These are phyloP conservation scores for Aspergillus versicolor DNA, from an alignment of 2,329 filamentous ascomycete genomes.

Conservation along the genomic window DNA sequence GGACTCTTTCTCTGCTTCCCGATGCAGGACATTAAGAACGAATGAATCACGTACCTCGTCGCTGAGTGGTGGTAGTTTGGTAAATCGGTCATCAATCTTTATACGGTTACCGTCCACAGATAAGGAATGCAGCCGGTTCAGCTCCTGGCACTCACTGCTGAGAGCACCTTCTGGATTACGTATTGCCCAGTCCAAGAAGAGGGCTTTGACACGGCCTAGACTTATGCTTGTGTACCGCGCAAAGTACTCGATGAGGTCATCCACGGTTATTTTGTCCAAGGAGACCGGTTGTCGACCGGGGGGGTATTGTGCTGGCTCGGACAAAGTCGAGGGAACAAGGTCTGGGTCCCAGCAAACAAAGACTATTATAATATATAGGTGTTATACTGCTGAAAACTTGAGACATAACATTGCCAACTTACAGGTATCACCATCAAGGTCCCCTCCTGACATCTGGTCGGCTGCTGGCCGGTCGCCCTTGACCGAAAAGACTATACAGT, in stretches of 20 bases:
- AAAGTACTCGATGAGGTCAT: slow-evolving; percentile 4
- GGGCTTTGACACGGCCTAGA: not conserved
- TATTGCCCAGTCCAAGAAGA: slow-evolving; percentile 2
- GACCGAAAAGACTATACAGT: not conserved
- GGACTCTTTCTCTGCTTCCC: not conserved
- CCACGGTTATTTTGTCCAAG: not conserved
- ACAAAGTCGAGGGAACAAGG: not conserved
- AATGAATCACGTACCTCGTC: not conserved
- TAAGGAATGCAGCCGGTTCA: not conserved
- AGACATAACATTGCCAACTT: not conserved
- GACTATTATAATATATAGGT: not conserved
- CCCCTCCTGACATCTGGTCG: not conserved
- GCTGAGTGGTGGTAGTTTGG: not conserved
- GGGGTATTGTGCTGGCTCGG: not conserved
- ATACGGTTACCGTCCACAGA: not conserved
- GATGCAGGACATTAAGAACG: not conserved
- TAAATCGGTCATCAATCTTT: not conserved
- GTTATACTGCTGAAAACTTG: not conserved
- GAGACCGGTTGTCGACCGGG: not conserved
- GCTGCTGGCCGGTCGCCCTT: not conserved
- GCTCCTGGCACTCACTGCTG: slow-evolving; percentile 2
- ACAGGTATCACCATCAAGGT: not conserved
- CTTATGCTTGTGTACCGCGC: not conserved
- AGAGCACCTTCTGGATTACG: not conserved
- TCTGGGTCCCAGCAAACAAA: slow-evolving; percentile 1